Percentiles rank a stretch among this genome's conserved stretches.
Conservation (phyloP, 768 basidiomycete species). For the Boletus rubroflammeus region DNA sequence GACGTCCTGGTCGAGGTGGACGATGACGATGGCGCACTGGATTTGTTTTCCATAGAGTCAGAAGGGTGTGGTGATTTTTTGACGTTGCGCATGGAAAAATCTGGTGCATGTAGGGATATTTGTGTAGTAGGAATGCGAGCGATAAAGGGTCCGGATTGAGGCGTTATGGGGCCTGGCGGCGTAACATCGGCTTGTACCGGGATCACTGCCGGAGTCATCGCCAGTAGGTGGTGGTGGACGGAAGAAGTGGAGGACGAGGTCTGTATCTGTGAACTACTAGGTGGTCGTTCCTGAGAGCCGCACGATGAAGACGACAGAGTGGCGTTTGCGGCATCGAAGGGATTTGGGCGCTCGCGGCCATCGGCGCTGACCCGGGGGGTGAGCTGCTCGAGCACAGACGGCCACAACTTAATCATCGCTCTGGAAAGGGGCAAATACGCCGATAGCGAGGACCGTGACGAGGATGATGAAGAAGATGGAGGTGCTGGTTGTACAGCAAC, state of each 20-base stretch:
- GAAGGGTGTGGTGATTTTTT: slow-evolving; percentile 34
- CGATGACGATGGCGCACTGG: slow-evolving; percentile 41
- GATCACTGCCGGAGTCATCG: slow-evolving; percentile 15
- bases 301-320: slow-evolving; percentile 19
- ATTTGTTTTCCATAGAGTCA: slow-evolving; percentile 34
- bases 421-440: slow-evolving; percentile 25
- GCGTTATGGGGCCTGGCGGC: slow-evolving; percentile 45
- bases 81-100: slow-evolving; percentile 73
- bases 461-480: slow-evolving; percentile 10
- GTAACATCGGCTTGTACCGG: slow-evolving; percentile 34
- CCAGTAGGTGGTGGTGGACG: slow-evolving; percentile 32
- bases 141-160: slow-evolving; percentile 46
- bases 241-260: slow-evolving; percentile 13
- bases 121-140: slow-evolving; percentile 52
- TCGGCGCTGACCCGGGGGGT: slow-evolving; percentile 53
- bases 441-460: slow-evolving; percentile 21
- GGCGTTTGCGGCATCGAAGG: slow-evolving; percentile 50
- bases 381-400: slow-evolving; percentile 48
- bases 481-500: slow-evolving; percentile 9
- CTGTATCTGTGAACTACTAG: slow-evolving; percentile 12
- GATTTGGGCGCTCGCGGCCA: slow-evolving; percentile 49
- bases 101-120: slow-evolving; percentile 82
- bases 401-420: slow-evolving; percentile 71
- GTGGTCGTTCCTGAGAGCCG: slow-evolving; percentile 9
- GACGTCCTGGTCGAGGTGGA: slow-evolving; percentile 36